Base-by-base conservation (phyloP, 2,329 filamentous ascomycete genomes). In the Aspergillus sp. region DNA sequence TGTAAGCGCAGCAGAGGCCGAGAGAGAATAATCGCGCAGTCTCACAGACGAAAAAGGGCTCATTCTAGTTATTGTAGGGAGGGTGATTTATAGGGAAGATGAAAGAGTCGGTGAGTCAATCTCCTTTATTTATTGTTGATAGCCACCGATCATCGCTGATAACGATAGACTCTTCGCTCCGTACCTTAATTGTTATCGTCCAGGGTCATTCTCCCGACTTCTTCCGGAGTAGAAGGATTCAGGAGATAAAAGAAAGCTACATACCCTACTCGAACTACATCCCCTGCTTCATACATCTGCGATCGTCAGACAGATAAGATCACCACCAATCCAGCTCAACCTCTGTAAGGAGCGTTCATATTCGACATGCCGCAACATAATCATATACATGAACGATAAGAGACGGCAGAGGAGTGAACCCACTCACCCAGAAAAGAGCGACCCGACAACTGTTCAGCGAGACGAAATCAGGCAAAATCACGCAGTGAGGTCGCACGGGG, bases 1-100 rank as follows among this genome's bases (percentile, higher is more conserved):
- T 42, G 40, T 57, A 57, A 57, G 55, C 55, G 55, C 47, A n/a
- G n/a, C 33, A 38, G 40, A 42, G n/a, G 16, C 35, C 14, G 9
- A 17, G 35, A 38, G 16, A 17, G 14, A 42, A 17, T 41, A 42
- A 42, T 42, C 40, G 40, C 40, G 40, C 40, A 42, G 40, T 42
- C 40, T 42, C 40, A 42, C 40, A 22, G 40, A 42, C 6, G 38
- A 42, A 20, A 42, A 38, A 38, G 14, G 35, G 3, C 14, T 22
- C 40, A 42, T 42, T 4, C 19, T 42, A n/a, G 40, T 47, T 13
- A 43, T 24, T 45, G 40, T 22, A 22, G 22, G 22, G 22, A 22
- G 22, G 7, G 22, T 22, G 22, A 6, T 6, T 22, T 22, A 22
- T 22, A 4, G 7, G 22, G 7, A 22, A 4, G 22, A 7, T 22